Evolutionary conservation across 2,329 filamentous ascomycete species (phyloP).

Genomic region (Diaporthe eres): DNA sequence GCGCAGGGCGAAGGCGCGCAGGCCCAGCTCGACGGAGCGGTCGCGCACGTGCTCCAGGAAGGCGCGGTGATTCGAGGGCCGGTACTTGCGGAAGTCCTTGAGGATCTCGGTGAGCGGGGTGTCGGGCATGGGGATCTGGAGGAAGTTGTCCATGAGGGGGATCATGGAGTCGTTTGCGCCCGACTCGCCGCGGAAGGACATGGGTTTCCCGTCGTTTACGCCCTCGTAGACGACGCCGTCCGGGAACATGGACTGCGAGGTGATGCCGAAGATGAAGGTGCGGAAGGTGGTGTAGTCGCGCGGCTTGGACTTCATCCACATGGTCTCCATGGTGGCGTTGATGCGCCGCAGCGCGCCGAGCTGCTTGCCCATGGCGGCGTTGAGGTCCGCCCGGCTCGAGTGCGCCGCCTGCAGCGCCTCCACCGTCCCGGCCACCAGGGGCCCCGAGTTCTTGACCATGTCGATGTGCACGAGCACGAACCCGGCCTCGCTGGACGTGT

Average conservation of each 20-base stretch:
- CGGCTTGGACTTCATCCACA: slow-evolving; percentile 93
- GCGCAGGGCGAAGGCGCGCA: slow-evolving; percentile 71
- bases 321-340: slow-evolving; percentile 86
- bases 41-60: slow-evolving; percentile 82
- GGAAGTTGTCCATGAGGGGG: slow-evolving; percentile 88
- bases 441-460: slow-evolving; percentile 91
- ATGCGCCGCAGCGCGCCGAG: slow-evolving; percentile 77
- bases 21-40: slow-evolving; percentile 61
- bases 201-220: slow-evolving; percentile 76
- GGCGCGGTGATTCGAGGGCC: slow-evolving; percentile 88
- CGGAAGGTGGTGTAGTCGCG: slow-evolving; percentile 89
- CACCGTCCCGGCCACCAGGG: slow-evolving; percentile 80
- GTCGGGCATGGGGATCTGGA: slow-evolving; percentile 87
- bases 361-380: slow-evolving; percentile 73
- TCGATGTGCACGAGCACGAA: slow-evolving; percentile 97
- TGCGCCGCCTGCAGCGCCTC: slow-evolving; percentile 72
- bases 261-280: slow-evolving; percentile 98
- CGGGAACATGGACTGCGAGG: slow-evolving; percentile 93
- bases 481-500: slow-evolving; percentile 89
- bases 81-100: slow-evolving; percentile 88
- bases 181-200: slow-evolving; percentile 91
- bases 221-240: slow-evolving; percentile 92
- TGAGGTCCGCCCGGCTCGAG: slow-evolving; percentile 69
- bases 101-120: slow-evolving; percentile 92
- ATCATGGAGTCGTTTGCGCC: slow-evolving; percentile 97